These are phyloP conservation scores for Antarctomyces pellizariae DNA, from an alignment of 495 filamentous ascomycete genomes.

Conservation along the genomic window DNA sequence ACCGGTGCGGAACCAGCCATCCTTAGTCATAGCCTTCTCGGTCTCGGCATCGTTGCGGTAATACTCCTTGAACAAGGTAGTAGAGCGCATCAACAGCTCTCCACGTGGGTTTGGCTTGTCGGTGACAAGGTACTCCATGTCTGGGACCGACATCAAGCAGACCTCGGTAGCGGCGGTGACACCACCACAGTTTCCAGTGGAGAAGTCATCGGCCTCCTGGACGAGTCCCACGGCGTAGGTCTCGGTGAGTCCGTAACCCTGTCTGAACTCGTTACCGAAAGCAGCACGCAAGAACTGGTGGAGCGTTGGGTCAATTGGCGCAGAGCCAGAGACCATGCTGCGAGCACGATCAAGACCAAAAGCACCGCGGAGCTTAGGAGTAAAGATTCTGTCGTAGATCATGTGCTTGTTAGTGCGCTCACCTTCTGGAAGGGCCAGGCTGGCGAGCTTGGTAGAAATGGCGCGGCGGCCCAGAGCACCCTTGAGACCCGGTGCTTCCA, in stretches of 20 bases:
- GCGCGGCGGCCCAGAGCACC: constrained; percentile 63
- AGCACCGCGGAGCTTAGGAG: constrained; percentile 61
- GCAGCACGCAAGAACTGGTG: constrained; percentile 74
- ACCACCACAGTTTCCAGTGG: constrained; percentile 60
- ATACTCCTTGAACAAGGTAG: constrained; percentile 60
- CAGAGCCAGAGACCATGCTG: constrained; percentile 69
- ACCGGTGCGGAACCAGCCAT: constrained; percentile 94
- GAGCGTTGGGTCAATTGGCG: constrained; percentile 68
- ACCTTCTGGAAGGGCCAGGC: constrained; percentile 41
- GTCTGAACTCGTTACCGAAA: constrained; percentile 55
- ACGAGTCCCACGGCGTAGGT: constrained; percentile 60
- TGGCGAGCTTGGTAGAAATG: constrained; percentile 56
- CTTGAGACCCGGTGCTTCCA: constrained; percentile 58
- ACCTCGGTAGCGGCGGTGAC: constrained; percentile 42
- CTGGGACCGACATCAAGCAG: constrained; percentile 70
- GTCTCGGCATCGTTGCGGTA: constrained; percentile 79
- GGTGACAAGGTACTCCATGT: constrained; percentile 80
- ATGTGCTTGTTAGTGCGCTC: constrained; percentile 61
- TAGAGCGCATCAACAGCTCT: constrained; percentile 66
- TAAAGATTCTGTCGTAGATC: constrained; percentile 82
- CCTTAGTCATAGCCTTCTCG: constrained; percentile 51
- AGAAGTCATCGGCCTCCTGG: constrained; percentile 46
- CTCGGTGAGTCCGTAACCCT: constrained; percentile 91
- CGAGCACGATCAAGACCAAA: constrained; percentile 55
- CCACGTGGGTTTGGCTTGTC: constrained; percentile 88